A percentile compares a stretch with the other conserved stretches of the same genome.
These are phyloP conservation scores for Thalia dealbata DNA, from an alignment of 176 grass and related monocot species.

Conservation along the genomic window DNA sequence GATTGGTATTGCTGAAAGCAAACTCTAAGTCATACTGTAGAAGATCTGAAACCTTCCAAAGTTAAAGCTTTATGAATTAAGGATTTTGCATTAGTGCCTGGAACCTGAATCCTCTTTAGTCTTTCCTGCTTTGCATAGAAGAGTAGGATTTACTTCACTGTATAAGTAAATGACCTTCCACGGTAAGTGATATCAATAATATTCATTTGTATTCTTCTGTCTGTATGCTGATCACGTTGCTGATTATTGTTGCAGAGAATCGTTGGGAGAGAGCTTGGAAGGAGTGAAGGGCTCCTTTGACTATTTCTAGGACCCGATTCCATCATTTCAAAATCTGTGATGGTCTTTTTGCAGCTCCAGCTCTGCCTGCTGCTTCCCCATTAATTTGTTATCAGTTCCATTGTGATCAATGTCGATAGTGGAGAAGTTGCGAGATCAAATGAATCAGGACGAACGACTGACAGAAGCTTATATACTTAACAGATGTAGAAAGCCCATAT, in stretches of 20 bases:
- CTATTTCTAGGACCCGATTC: constrained; percentile 15
- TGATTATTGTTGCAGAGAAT: constrained; percentile 30
- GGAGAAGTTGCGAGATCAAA: too few species aligned
- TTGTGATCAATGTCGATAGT: neutral
- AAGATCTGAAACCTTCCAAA: too few species aligned
- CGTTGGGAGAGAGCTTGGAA: constrained; percentile 71
- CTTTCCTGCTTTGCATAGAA: neutral
- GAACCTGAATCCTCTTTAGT: neutral
- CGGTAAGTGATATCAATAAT: neutral
- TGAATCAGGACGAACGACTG: too few species aligned
- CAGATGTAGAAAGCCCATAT: too few species aligned
- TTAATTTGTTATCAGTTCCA: neutral
- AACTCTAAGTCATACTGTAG: too few species aligned
- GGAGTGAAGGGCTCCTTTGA: constrained; percentile 62
- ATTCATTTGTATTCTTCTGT: neutral
- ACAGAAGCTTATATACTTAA: too few species aligned
- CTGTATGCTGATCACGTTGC: neutral
- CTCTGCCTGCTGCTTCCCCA: neutral
- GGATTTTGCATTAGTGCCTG: neutral
- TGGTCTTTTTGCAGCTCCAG: neutral
- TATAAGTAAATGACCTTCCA: neutral
- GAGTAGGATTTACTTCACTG: neutral
- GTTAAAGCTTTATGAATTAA: too few species aligned
- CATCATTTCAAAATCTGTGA: neutral
- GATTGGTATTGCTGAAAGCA: too few species aligned